phyloP scores from a whole-genome alignment of 768 basidiomycete genomes.

The Crucibulum laeve region DNA sequence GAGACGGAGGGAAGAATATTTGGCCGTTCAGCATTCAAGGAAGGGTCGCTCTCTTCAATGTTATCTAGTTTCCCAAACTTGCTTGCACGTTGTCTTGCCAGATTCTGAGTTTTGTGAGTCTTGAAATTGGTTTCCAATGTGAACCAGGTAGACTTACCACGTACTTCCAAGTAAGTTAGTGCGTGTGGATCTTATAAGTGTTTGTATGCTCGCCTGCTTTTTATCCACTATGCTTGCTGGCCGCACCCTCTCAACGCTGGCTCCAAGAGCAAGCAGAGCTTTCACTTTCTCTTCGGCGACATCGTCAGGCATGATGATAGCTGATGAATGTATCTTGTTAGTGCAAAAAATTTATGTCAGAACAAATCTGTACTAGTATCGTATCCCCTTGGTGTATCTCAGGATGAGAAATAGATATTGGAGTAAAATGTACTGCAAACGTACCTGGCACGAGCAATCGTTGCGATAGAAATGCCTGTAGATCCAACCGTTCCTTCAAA shows the following conservation, averaged over 20 bases:
- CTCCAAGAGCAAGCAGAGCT: constrained; percentile 78
- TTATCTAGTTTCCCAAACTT: constrained; percentile 56
- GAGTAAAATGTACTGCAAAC: constrained; percentile 12
- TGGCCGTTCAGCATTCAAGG: constrained; percentile 10
- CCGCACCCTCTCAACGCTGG: constrained; percentile 85
- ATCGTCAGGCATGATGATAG: constrained; percentile 89
- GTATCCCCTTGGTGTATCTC: constrained; percentile 62
- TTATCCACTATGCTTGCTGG: constrained; percentile 96
- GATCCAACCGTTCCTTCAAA: constrained; percentile 98
- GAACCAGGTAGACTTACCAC: constrained; percentile 43
- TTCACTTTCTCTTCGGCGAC: constrained; percentile 90
- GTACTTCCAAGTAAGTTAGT: constrained; percentile 34
- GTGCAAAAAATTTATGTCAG: neutral
- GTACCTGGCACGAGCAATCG: constrained; percentile 83
- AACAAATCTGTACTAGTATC: constrained; percentile 59
- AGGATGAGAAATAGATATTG: constrained; percentile 1
- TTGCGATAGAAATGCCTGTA: constrained; percentile 95
- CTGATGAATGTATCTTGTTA: constrained; percentile 29
- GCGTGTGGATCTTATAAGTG: neutral
- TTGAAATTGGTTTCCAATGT: neutral
- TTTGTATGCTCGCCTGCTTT: constrained; percentile 62
- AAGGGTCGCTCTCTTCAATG: constrained; percentile 16
- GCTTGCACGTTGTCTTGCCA: constrained; percentile 75
- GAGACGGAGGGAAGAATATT: constrained; percentile 39
- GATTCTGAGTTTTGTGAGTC: constrained; percentile 51